phyloP scores from a whole-genome alignment of 352 stramenopile genomes.

The Pythium dissotocum region DNA sequence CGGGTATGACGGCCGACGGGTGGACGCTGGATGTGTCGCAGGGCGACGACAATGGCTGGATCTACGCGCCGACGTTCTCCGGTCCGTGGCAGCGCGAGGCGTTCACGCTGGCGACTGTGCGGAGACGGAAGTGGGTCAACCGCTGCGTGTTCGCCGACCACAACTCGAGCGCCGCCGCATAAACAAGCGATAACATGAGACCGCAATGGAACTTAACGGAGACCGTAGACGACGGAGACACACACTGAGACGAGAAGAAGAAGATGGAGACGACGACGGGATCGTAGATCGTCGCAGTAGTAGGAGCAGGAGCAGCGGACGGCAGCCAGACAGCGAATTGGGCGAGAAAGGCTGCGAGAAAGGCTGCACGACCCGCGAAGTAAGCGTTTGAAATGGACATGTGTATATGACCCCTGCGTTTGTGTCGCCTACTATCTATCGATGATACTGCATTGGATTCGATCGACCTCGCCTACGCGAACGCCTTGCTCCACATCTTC shows the following conservation, averaged over 20 bases:
- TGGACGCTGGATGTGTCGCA: conserved; percentile 79
- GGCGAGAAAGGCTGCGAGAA: too few relatives aligned
- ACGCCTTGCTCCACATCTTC: conserved; percentile 89
- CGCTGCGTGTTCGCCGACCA: conserved; percentile 37
- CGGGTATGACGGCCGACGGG: conserved; percentile 53
- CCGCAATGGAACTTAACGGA: background rate
- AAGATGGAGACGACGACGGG: background rate
- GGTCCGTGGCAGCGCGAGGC: conserved; percentile 77
- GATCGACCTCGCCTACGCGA: conserved; percentile 41
- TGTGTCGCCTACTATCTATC: background rate
- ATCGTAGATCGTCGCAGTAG: background rate
- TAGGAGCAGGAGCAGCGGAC: background rate
- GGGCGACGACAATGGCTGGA: conserved; percentile 83
- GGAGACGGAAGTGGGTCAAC: conserved; percentile 85
- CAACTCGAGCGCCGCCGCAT: conserved; percentile 17
- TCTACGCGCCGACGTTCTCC: conserved; percentile 77
- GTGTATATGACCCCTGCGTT: background rate
- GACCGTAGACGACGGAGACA: background rate
- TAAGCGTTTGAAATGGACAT: conserved; percentile 1
- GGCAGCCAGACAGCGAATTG: too few relatives aligned
- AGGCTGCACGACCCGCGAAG: background rate
- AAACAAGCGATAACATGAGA: conserved; percentile 7
- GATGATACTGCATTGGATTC: background rate
- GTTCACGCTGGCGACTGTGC: conserved; percentile 77
- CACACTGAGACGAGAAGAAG: background rate